These are phyloP conservation scores for Euphorbia schlechtendalii DNA, from an alignment of 441 rosid genomes.

Conservation along the genomic window DNA sequence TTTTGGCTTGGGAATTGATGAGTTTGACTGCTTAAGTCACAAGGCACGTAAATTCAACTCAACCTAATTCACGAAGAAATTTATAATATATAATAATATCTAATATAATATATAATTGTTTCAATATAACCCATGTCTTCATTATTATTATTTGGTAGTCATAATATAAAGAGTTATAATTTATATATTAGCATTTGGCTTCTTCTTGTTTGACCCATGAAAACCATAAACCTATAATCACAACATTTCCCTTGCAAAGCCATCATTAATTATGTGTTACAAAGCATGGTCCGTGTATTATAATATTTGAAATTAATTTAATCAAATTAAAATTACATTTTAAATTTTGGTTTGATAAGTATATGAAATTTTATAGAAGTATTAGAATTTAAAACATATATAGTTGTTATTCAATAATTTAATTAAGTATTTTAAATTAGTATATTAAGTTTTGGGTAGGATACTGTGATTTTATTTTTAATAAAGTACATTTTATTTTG, in stretches of 20 bases:
- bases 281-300: too few relatives aligned
- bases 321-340: too few relatives aligned
- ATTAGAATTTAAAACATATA: too few relatives aligned
- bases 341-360: not conserved
- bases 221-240: not conserved
- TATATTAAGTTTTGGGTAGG: too few relatives aligned
- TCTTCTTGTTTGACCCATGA: not conserved
- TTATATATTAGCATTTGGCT: not conserved
- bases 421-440: not conserved
- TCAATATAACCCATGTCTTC: not conserved
- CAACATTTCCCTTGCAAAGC: not conserved
- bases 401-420: not conserved
- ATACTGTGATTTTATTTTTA: too few relatives aligned
- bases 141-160: not conserved
- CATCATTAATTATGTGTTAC: not conserved
- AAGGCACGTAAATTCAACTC: slow-evolving; percentile 22
- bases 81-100: slow-evolving; percentile 2
- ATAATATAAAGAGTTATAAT: too few relatives aligned
- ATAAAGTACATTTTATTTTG: too few relatives aligned
- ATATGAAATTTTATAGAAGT: too few relatives aligned
- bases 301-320: too few relatives aligned
- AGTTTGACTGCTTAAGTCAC: slow-evolving; percentile 21
- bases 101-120: not conserved
- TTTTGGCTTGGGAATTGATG: not conserved
- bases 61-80: not conserved